Base-by-base conservation (phyloP, 495 filamentous ascomycete species). In the Achaetomiella virescens region DNA sequence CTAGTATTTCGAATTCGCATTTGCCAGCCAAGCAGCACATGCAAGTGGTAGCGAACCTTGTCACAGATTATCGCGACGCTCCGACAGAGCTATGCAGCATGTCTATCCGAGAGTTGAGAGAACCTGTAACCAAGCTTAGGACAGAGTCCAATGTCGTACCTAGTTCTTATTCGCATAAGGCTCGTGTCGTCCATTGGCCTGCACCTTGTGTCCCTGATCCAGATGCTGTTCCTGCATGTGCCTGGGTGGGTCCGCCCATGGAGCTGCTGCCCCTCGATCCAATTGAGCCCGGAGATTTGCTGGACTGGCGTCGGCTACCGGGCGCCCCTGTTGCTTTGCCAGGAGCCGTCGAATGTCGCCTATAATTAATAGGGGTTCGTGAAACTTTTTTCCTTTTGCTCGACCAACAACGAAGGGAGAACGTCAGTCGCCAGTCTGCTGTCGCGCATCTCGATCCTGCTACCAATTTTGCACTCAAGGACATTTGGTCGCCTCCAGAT, bases 371-470 rank as follows among this genome's bases (percentile, higher is more conserved):
- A 54, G 48, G 58, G 52, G 52, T 14, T 25, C 49, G 35, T 15
- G 53, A 51, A 61, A 61, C 54, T 57, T 57, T 61, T 61, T 57
- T 49, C 37, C 36, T 35, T n/a, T 5, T 9, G 5, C 15, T 21
- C 15, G 9, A 14, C 2, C 49, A 38, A 49, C 37, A 31, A 31
- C 44, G n/a, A 54, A 11, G 36, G 14, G 10, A 48, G 5, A 38
- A 47, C 18, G 15, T 37, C 15, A 27, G 25, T 27, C 18, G 35
- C 41, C 55, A 36, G 24, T 21, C 11, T n/a, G 12, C 15, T 14
- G 18, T 41, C 20, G 29, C 25, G 10, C 43, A 7, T 0, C 43
- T 37, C 40, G 12, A 38, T 42, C 31, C n/a, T 20, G 33, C 38
- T 15, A n/a, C n/a, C 42, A 15, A 20, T 24, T 43, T 21, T 38